Percentiles rank a stretch among this genome's conserved stretches.
phyloP scores from a whole-genome alignment of 495 filamentous ascomycete species.

The Copromyces sp. region DNA sequence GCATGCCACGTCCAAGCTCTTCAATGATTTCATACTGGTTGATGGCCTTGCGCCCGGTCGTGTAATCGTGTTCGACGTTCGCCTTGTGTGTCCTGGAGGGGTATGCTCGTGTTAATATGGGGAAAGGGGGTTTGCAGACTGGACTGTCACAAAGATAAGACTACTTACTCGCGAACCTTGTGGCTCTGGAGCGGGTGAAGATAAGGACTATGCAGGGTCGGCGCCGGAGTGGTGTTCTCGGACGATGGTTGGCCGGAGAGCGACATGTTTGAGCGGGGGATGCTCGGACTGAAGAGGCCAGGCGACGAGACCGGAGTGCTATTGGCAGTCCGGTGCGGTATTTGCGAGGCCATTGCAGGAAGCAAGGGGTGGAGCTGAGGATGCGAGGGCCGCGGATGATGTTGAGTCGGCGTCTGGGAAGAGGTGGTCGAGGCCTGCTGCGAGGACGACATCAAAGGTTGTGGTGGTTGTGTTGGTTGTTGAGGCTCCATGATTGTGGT shows the following conservation, averaged over 20 bases:
- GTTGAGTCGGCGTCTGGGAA: slow-evolving; percentile 5
- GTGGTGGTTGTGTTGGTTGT: slow-evolving; percentile 16
- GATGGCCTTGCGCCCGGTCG: slow-evolving; percentile 88
- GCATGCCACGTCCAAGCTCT: slow-evolving; percentile 88
- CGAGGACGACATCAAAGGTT: slow-evolving; percentile 8
- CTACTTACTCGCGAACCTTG: slow-evolving; percentile 49
- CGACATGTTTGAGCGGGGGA: slow-evolving; percentile 28
- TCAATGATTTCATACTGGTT: slow-evolving; percentile 96
- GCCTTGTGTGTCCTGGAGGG: slow-evolving; percentile 64
- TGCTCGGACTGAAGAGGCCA: slow-evolving; percentile 51
- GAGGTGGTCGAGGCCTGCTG: neutral
- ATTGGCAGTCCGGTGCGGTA: slow-evolving; percentile 39
- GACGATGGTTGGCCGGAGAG: slow-evolving; percentile 27
- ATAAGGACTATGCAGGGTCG: slow-evolving; percentile 40
- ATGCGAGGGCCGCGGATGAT: slow-evolving; percentile 23
- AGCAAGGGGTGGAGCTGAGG: slow-evolving; percentile 30
- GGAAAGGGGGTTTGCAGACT: neutral
- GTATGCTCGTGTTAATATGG: neutral
- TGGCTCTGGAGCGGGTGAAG: slow-evolving; percentile 54
- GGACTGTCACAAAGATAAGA: neutral
- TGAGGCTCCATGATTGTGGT: slow-evolving; percentile 25
- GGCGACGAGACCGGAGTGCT: slow-evolving; percentile 62
- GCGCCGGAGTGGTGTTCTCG: slow-evolving; percentile 37
- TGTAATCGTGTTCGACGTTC: slow-evolving; percentile 73
- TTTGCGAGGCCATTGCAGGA: slow-evolving; percentile 18